Evolutionary conservation across 2,329 filamentous ascomycete genomes (phyloP), one percentile per base, ranked within the genome.

Genomic region (Monilinia aucupariae): DNA sequence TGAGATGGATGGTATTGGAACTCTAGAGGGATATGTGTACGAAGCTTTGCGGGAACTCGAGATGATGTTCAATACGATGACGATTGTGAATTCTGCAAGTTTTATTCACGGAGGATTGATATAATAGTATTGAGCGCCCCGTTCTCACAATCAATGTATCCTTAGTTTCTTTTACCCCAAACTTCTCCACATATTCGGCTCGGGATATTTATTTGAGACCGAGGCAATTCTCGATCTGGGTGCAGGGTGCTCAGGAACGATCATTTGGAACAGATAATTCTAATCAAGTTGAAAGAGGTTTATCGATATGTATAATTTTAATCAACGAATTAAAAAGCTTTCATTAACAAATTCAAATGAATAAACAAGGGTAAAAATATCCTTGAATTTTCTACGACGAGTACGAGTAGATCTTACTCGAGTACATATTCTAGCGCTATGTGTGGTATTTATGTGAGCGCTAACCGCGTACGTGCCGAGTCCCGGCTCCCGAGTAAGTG

Each of bases 171-270:
- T 9, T 52, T 61, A 58, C 58, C 65, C 63, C 64, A 65, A 66
- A 64, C 62, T 70, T 64, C 63, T 66, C 68, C 67, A 66, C 65
- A 65, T 45, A 55, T 59, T 61, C 27, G 66, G 52, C 63, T 51
- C 59, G 54, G 62, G 63, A 62, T 64, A 59, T 41, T 56, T 27
- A 47, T 9, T 39, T 53, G 47, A 59, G 63, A 62, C 68, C 68
- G 66, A 70, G 68, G 67, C 65, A 59, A 64, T 63, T 64, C 30
- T n/a, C 34, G 4, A 22, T 7, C 37, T 20, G 56, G 20, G 47
- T 34, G 25, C 13, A 15, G 37, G 9, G 13, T 15, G 58, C 13
- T 39, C 32, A 59, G 6, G 47, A 20, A 41, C 34, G 9, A 10
- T 17, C 27, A 47, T 51, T 25, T n/a, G n/a, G n/a, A n/a, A n/a